Evolutionary conservation across 768 basidiomycete genomes (phyloP).

Genomic region (Lactarius psammicola): DNA sequence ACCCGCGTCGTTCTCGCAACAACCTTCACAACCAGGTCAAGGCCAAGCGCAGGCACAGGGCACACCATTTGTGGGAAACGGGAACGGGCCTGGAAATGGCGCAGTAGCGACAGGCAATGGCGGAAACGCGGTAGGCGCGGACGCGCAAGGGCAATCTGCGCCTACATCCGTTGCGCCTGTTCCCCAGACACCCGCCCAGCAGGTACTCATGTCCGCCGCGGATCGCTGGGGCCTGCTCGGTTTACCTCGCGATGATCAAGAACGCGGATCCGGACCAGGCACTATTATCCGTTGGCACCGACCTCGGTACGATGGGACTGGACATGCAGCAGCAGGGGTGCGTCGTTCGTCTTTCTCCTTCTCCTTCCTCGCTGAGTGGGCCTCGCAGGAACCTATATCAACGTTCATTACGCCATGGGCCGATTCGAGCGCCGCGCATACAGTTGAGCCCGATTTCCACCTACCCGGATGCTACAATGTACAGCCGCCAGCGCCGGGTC

Average conservation of each 20-base stretch:
- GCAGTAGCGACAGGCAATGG: constrained; percentile 17
- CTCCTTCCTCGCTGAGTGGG: not conserved
- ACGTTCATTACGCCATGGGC: constrained; percentile 95
- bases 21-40: constrained; percentile 37
- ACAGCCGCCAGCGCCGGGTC: constrained; percentile 77
- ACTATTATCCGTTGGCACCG: constrained; percentile 79
- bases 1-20: constrained; percentile 40
- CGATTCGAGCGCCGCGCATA: constrained; percentile 75
- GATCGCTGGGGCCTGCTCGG: constrained; percentile 46
- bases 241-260: constrained; percentile 79
- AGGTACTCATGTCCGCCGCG: constrained; percentile 30
- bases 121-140: constrained; percentile 30
- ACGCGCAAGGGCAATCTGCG: constrained; percentile 19
- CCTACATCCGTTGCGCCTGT: constrained; percentile 37
- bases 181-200: constrained; percentile 31
- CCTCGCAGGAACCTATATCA: constrained; percentile 66
- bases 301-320: constrained; percentile 84
- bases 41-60: constrained; percentile 15
- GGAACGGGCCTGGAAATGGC: constrained; percentile 27
- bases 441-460: constrained; percentile 86
- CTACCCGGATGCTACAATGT: constrained; percentile 90
- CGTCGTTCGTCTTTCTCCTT: constrained; percentile 35
- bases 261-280: constrained; percentile 78
- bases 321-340: constrained; percentile 81
- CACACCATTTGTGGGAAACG: constrained; percentile 25